phyloP scores from a whole-genome alignment of 495 filamentous ascomycete species.

The Cetradonia linearis region DNA sequence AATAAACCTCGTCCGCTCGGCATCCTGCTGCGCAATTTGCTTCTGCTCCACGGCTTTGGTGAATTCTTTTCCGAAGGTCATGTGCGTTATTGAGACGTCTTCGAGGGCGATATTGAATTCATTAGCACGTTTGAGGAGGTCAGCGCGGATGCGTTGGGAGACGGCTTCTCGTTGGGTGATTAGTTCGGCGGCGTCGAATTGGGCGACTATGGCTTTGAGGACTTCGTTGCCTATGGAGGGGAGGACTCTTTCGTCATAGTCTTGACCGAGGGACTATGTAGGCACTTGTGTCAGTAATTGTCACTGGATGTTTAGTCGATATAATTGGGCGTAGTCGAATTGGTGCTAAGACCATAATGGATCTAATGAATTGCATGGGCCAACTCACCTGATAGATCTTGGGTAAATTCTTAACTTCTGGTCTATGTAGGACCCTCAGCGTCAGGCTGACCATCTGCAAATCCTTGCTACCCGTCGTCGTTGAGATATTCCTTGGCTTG shows the following conservation, averaged over 20 bases:
- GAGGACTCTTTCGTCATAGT: conserved; percentile 99
- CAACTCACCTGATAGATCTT: conserved; percentile 89
- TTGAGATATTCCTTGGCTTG: conserved; percentile 91
- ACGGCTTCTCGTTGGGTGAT: conserved; percentile 99
- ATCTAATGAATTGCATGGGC: background rate
- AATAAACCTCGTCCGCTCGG: conserved; percentile 92
- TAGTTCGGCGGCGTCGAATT: conserved; percentile 97
- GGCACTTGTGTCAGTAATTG: conserved; percentile 24
- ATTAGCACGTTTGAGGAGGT: conserved; percentile 86
- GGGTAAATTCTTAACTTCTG: conserved; percentile 82
- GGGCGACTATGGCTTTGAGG: conserved; percentile 96
- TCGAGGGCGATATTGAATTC: conserved; percentile 99
- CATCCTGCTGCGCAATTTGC: conserved; percentile 99
- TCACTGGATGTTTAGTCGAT: background rate
- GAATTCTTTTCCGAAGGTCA: conserved; percentile 99
- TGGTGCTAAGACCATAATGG: background rate
- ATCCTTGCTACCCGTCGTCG: conserved; percentile 98
- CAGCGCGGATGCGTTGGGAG: conserved; percentile 84
- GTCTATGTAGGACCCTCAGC: conserved; percentile 85
- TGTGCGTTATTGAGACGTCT: conserved; percentile 98
- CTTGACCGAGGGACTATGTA: conserved; percentile 63
- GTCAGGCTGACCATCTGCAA: conserved; percentile 99
- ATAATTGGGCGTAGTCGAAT: background rate
- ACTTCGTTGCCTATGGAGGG: conserved; percentile 99
- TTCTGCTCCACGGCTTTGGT: conserved; percentile 98